Evolutionary conservation across 2,329 filamentous ascomycete genomes (phyloP), one percentile per base, ranked within the genome.

Genomic region (Immersiporthe knoxdaviesiana): DNA sequence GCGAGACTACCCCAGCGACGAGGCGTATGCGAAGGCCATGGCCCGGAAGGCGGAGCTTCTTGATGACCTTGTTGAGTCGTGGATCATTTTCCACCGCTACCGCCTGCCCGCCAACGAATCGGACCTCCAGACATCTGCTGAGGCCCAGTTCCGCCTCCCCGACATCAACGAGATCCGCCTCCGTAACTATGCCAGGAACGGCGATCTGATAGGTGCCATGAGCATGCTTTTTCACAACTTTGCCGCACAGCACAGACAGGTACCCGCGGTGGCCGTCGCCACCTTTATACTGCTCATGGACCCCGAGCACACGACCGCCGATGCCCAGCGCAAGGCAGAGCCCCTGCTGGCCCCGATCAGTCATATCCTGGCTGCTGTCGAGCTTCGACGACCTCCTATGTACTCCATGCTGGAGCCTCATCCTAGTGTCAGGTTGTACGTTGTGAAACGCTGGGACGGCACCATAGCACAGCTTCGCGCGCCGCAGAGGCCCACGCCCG

Each of bases 231-330:
- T 82, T 54, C 77, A 79, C 1, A 21, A 39, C 8, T 41, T 50
- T 24, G 32, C 56, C 7, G n/a, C 4, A 37, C 76, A 79, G 18
- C 78, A 80, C 63, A 65, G 67, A 2, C 41, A 72, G 35, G 74
- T 77, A 3, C 73, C 77, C n/a, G 74, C 78, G 35, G 76, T 81
- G 12, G 78, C 79, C 4, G 76, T 82, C 41, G 78, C 78, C 41
- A 81, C 81, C 0, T 82, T 78, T 70, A 74, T 76, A 21, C 67
- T 83, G 50, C 74, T 84, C 27, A 74, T 77, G 7, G 81, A 83
- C 66, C 69, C 74, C 11, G 68, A 72, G 35, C 71, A 75, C 24
- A 66, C 68, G 41, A 71, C 72, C n/a, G 54, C 69, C 10, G 67
- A 68, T 6, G 63, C 72, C 50, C 63, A 68, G 18, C 60, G 72